Evolutionary conservation across 441 rosid species (phyloP).

Genomic region (Populus hybrid): DNA sequence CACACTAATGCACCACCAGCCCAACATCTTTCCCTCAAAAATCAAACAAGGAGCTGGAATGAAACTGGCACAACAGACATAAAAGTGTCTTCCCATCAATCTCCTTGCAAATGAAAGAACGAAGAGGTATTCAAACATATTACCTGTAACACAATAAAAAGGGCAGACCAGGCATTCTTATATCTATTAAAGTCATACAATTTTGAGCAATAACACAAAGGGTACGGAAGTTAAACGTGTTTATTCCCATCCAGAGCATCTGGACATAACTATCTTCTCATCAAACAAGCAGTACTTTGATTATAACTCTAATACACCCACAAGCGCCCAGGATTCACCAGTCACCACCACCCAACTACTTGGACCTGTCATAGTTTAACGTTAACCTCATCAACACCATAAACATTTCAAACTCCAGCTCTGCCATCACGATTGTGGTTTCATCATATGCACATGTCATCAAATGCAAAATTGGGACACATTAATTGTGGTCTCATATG

Average conservation of each 20-base stretch:
- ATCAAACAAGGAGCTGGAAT: not conserved
- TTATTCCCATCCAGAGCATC: not conserved
- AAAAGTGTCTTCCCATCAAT: not conserved
- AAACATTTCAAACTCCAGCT: not conserved
- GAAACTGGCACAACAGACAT: not conserved
- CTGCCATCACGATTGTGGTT: not conserved
- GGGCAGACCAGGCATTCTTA: too few relatives aligned
- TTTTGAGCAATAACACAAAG: too few relatives aligned
- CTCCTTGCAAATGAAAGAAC: constrained; percentile 3
- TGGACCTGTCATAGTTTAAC: not conserved
- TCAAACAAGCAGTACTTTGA: not conserved
- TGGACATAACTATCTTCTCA: not conserved
- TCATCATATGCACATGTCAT: not conserved
- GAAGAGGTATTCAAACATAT: not conserved
- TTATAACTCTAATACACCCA: not conserved
- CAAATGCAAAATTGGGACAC: not conserved
- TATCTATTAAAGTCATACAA: too few relatives aligned
- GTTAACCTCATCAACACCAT: not conserved
- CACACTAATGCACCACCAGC: not conserved
- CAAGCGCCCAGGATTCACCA: not conserved
- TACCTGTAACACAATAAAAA: not conserved
- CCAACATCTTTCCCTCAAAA: not conserved
- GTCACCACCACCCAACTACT: not conserved
- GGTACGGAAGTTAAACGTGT: not conserved
- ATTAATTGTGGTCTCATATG: not conserved